Evolutionary conservation across 2,329 filamentous ascomycete genomes (phyloP).

Genomic region (Ploettnerulaceae sp.): DNA sequence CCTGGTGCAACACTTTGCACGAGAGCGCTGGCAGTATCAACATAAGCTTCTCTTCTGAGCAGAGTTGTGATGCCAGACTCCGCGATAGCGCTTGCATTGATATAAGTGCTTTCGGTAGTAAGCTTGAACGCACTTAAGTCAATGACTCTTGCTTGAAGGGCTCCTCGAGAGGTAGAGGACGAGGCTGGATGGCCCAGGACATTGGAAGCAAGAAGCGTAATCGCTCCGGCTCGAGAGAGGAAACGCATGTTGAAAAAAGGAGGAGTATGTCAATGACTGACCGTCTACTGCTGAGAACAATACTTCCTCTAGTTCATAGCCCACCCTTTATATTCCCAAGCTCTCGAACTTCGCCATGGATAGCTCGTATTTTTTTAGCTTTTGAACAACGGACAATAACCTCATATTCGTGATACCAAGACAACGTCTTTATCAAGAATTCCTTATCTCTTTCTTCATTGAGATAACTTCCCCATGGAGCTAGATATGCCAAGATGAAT

Average conservation of each 20-base stretch:
- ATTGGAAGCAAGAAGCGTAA: slow-evolving; percentile 4
- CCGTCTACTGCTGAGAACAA: too few relatives aligned
- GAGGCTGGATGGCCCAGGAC: slow-evolving; percentile 7
- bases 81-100: slow-evolving; percentile 9
- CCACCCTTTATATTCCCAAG: too few relatives aligned
- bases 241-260: slow-evolving; percentile 7
- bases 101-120: slow-evolving; percentile 15
- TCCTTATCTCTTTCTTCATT: too few relatives aligned
- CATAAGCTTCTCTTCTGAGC: slow-evolving; percentile 31
- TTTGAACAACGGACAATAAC: too few relatives aligned
- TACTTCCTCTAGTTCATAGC: too few relatives aligned
- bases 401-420: too few relatives aligned
- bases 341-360: too few relatives aligned
- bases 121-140: slow-evolving; percentile 18
- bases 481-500: too few relatives aligned
- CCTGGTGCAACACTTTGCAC: slow-evolving; percentile 38
- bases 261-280: too few relatives aligned
- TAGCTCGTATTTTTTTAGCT: too few relatives aligned
- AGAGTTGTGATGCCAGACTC: slow-evolving; percentile 2
- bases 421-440: too few relatives aligned
- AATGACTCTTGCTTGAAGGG: slow-evolving; percentile 5
- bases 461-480: too few relatives aligned
- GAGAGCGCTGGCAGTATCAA: slow-evolving; percentile 42
- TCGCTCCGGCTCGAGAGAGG: slow-evolving; percentile 1
- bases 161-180: not conserved